Base-by-base conservation (phyloP, 345 rosid genomes). In the Rubroshorea leprosula region DNA sequence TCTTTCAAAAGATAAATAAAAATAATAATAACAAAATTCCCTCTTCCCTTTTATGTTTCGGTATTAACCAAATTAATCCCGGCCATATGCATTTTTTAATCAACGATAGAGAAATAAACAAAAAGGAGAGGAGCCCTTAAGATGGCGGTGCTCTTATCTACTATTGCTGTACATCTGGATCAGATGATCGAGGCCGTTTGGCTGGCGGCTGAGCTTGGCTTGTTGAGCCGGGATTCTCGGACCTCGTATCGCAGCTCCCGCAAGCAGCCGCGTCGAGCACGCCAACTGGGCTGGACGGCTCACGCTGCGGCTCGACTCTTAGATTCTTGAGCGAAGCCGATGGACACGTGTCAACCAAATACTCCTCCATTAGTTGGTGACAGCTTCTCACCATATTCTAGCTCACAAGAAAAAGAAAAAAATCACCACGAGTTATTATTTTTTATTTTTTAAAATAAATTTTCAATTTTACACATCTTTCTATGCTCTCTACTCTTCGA, bases 301-400 rank as follows among this genome's bases (percentile, higher is more conserved):
- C 60, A 6, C 61, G 41, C 29, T 53, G 57, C 58, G 59, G 74
- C 72, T 64, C 84, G 13, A 55, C 56, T 23, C 52, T 59, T 7
- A 11, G 35, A 44, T 63, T 56, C 52, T 73, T 74, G 7, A 63
- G 54, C 63, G 23, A 55, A 23, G 65, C 67, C 3, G 67, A 50
- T 3, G 86, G 83, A 67, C 90, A 83, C 70, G 81, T 78, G 81
- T 81, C 86, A 6, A 80, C 60, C 55, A 80, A 46, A 38, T 80
- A 83, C 65, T 80, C 80, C 66, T 66, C 83, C 84, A 83, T 76
- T 56, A 83, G 90, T 76, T 78, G 90, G 64, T 65, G 84, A 83
- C 90, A 83, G 90, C 90, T 83, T 69, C 80, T 76, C 76, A 65
- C 78, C 86, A 58, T 81, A 74, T 78, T 84, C 90, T 83, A 66